Evolutionary conservation across 192 early-diverging fungal genomes (phyloP).

Genomic region (Allomyces javanicus): DNA sequence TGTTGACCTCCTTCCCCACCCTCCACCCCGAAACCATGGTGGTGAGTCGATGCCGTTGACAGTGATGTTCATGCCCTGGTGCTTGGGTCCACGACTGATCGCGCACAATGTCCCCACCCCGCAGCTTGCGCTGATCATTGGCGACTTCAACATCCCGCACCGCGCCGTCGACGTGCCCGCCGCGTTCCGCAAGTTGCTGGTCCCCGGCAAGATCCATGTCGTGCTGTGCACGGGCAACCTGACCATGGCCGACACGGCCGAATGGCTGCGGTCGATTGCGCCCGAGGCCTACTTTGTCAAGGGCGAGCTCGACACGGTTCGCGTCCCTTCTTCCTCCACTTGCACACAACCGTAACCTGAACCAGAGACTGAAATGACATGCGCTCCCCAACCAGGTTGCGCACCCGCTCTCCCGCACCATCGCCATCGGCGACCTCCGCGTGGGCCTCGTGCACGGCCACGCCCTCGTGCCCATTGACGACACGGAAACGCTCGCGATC

Average conservation of each 20-base stretch:
- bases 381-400: too few relatives aligned
- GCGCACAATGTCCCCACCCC: neutral
- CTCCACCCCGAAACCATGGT: too few relatives aligned
- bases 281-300: constrained; percentile 50
- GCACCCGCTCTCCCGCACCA: constrained; percentile 6
- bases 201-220: constrained; percentile 89
- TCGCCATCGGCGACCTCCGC: constrained; percentile 25
- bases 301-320: constrained; percentile 70
- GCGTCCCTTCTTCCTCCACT: neutral
- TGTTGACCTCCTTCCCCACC: too few relatives aligned
- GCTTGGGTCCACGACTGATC: too few relatives aligned
- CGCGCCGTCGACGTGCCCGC: constrained; percentile 66
- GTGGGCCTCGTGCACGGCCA: constrained; percentile 77
- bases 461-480: constrained; percentile 52
- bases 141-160: constrained; percentile 90
- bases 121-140: constrained; percentile 67
- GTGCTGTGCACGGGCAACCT: constrained; percentile 87
- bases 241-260: constrained; percentile 58
- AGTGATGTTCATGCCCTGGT: too few relatives aligned
- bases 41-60: too few relatives aligned
- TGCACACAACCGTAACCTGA: too few relatives aligned
- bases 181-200: constrained; percentile 84
- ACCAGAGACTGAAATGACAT: too few relatives aligned
- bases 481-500: constrained; percentile 45
- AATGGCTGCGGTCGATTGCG: constrained; percentile 69